Conservation (phyloP, 495 filamentous ascomycete genomes). For the Aspergillus cristatus region DNA sequence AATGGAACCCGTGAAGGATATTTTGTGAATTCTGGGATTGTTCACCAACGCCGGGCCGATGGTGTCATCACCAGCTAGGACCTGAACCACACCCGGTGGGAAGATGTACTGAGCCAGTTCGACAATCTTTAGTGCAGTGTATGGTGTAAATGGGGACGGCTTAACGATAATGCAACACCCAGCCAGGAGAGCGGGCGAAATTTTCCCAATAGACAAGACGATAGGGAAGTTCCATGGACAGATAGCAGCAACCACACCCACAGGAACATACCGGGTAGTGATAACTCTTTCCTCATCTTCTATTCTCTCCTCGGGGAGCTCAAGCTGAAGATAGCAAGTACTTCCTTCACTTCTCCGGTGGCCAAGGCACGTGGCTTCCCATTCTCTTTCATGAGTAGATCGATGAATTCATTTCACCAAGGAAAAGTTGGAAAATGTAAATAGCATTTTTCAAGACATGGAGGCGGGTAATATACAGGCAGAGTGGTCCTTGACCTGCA, state of each 20-base stretch:
- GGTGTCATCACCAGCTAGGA: slow-evolving; percentile 49
- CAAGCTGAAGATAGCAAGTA: no score
- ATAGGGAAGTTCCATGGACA: slow-evolving; percentile 57
- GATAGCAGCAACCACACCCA: slow-evolving; percentile 44
- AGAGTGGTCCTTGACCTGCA: no score
- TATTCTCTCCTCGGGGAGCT: slow-evolving; percentile 13
- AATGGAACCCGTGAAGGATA: slow-evolving; percentile 53
- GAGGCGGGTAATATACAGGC: no score
- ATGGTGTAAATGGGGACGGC: slow-evolving; percentile 53
- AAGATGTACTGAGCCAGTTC: slow-evolving; percentile 49
- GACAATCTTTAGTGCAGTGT: slow-evolving; percentile 50
- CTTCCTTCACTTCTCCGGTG: no score
- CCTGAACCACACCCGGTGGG: slow-evolving; percentile 54
- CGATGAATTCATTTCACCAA: no score
- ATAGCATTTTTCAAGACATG: no score
- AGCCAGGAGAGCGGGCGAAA: slow-evolving; percentile 46
- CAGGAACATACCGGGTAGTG: slow-evolving; percentile 35
- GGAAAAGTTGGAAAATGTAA: no score
- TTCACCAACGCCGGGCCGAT: slow-evolving; percentile 42
- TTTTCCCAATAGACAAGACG: slow-evolving; percentile 44
- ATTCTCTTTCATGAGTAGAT: no score
- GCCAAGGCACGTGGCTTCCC: no score
- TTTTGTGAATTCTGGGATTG: slow-evolving; percentile 51
- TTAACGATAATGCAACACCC: slow-evolving; percentile 59
- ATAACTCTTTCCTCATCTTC: slow-evolving; percentile 34